Evolutionary conservation across 805 yeast genomes (phyloP).

Genomic region (Jamesozyma piceae): DNA sequence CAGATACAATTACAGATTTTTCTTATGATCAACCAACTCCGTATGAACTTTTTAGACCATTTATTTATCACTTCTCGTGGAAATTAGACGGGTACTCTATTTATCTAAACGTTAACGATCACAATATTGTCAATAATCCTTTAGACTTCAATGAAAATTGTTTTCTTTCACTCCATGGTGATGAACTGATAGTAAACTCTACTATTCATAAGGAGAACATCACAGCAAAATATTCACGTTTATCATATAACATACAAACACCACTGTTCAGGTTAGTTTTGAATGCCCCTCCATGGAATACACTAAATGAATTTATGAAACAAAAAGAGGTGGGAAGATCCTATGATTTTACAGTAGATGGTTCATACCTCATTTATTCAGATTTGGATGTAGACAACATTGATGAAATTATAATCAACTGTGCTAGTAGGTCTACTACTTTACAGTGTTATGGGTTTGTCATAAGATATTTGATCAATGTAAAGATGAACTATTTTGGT

Average conservation of each 20-base stretch:
- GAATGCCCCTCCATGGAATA: slow-evolving; percentile 89
- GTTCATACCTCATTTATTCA: slow-evolving; percentile 55
- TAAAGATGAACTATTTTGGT: slow-evolving; percentile 87
- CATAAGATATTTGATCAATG: slow-evolving; percentile 60
- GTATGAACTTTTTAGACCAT: slow-evolving; percentile 72
- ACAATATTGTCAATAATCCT: slow-evolving; percentile 83
- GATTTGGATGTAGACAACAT: slow-evolving; percentile 55
- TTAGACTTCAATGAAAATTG: slow-evolving; percentile 74
- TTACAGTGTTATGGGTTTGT: slow-evolving; percentile 73
- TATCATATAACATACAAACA: slow-evolving; percentile 44
- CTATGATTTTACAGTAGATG: slow-evolving; percentile 47
- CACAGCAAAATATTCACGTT: slow-evolving; percentile 41
- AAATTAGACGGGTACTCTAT: slow-evolving; percentile 46
- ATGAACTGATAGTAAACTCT: slow-evolving; percentile 38
- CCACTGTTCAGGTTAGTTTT: slow-evolving; percentile 52
- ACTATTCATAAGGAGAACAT: slow-evolving; percentile 52
- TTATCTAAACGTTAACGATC: slow-evolving; percentile 73
- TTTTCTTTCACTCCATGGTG: slow-evolving; percentile 66
- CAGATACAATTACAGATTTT: slow-evolving; percentile 72
- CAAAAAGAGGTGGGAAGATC: slow-evolving; percentile 60
- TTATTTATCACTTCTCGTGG: slow-evolving; percentile 55
- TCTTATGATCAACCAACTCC: slow-evolving; percentile 60
- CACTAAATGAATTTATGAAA: slow-evolving; percentile 60
- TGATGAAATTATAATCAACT: slow-evolving; percentile 58
- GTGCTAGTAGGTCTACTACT: slow-evolving; percentile 57